Base-by-base conservation (phyloP, 176 grass and related monocot species). In the Rhynchospora pubera region DNA sequence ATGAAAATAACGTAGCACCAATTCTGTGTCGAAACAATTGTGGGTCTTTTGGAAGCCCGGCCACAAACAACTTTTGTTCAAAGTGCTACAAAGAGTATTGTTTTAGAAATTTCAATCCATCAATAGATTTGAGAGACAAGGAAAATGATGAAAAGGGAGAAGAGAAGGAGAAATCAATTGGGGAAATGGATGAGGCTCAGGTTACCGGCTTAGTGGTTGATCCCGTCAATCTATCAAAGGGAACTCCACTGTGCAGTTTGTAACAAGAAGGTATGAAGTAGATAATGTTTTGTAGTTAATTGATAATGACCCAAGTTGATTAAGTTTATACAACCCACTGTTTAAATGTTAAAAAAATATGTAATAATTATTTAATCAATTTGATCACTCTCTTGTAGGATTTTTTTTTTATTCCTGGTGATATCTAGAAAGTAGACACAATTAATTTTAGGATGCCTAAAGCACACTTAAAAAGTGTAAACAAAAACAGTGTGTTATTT, bases 11-110 rank as follows among this genome's bases (percentile, higher is more conserved):
- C 21, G 16, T 57, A 52, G 55, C 68, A 11, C 86, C 86, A 9
- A 83, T 80, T 69, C 90, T 67, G 1, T 95, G 93, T 82, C 83
- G 65, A 82, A 90, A 90, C 82, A 88, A 88, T 72, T 97, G 90
- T 57, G 88, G 93, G 74, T 92, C 89, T 84, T 97, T 92, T 79
- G 90, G 90, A 48, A 89, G 60, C 52, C 75, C 86, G 1, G 86
- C 81, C 6, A 89, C 93, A 21, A 68, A 80, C 52, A 71, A 87
- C 46, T 81, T 97, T 55, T 97, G 90, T 81, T 97, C 87, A 28
- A 87, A 80, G 69, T 93, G 90, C 88, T 91, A 91, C 83, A 81
- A 82, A 23, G 67, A 88, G 32, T 59, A 66, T 62, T 85, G 34
- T 61, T 67, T 88, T 65, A 85, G 51, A 56, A 88, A 61, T 71